Percentiles rank a stretch among this genome's conserved stretches.
These are phyloP conservation scores for Clarireedia monteithiana DNA, from an alignment of 2,329 filamentous ascomycete species.

Conservation along the genomic window DNA sequence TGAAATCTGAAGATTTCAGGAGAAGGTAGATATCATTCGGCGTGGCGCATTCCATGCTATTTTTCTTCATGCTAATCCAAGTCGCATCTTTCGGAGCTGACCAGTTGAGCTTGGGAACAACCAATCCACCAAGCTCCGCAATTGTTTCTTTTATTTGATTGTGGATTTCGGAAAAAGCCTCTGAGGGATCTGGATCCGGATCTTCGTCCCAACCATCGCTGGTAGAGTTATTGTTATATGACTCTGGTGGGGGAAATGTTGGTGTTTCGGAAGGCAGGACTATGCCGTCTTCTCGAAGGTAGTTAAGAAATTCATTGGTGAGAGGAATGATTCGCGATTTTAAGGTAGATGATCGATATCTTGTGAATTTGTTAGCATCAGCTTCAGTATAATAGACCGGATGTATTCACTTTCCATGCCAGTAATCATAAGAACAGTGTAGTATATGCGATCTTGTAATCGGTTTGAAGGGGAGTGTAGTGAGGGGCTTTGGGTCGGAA, in stretches of 20 bases:
- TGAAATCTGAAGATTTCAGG: constrained; percentile 88
- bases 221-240: constrained; percentile 35
- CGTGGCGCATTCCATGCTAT: constrained; percentile 83
- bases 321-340: constrained; percentile 82
- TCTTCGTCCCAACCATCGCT: constrained; percentile 47
- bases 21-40: constrained; percentile 91
- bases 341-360: constrained; percentile 72
- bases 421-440: constrained; percentile 88
- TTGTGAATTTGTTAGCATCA: constrained; percentile 28
- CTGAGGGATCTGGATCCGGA: constrained; percentile 25
- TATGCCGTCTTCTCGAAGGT: constrained; percentile 89
- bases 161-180: constrained; percentile 62
- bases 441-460: constrained; percentile 81
- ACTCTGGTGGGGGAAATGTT: constrained; percentile 19
- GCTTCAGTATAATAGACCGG: no score
- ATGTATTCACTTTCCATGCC: constrained; percentile 64
- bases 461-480: constrained; percentile 64
- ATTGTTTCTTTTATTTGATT: constrained; percentile 70
- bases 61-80: constrained; percentile 77
- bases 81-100: constrained; percentile 92
- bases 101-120: constrained; percentile 95
- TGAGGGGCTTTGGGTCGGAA: constrained; percentile 21
- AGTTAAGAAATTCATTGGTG: constrained; percentile 66
- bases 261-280: constrained; percentile 62
- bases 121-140: constrained; percentile 71